phyloP scores from a whole-genome alignment of 257 asterid genomes.

The Solanum gandarillasii region DNA sequence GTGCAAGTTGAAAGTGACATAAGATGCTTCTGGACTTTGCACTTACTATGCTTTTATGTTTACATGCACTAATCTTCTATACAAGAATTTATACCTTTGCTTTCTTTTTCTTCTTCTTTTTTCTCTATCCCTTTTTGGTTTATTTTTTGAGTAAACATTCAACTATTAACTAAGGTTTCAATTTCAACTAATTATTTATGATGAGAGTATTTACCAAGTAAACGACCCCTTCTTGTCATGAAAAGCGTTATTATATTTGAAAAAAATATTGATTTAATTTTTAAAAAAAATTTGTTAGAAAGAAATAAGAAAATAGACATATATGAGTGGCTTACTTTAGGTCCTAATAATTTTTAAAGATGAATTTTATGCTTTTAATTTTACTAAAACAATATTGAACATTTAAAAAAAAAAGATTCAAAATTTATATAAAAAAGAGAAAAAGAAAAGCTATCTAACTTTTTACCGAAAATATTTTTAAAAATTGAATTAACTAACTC shows the following conservation, averaged over 20 bases:
- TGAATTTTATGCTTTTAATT: neutral
- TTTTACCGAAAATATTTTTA: too few relatives aligned
- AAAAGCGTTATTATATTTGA: too few relatives aligned
- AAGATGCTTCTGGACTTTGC: neutral
- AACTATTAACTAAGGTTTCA: neutral
- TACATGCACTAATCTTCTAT: neutral
- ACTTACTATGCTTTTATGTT: neutral
- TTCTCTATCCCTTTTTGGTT: neutral
- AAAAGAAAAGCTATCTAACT: too few relatives aligned
- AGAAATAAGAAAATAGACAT: neutral
- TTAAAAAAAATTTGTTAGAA: too few relatives aligned
- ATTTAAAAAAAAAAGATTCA: too few relatives aligned
- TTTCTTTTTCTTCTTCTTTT: neutral
- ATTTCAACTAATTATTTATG: neutral
- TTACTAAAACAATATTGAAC: neutral
- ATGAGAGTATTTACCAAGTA: neutral
- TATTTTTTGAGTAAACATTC: neutral
- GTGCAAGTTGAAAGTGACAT: neutral
- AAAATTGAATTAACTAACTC: neutral
- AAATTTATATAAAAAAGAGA: too few relatives aligned
- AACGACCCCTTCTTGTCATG: neutral
- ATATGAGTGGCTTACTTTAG: neutral
- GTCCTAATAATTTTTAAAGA: too few relatives aligned
- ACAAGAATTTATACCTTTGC: neutral
- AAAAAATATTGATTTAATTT: neutral